Evolutionary conservation across 1,284 basidiomycete genomes (phyloP).

Genomic region (Ceratobasidium sp.): DNA sequence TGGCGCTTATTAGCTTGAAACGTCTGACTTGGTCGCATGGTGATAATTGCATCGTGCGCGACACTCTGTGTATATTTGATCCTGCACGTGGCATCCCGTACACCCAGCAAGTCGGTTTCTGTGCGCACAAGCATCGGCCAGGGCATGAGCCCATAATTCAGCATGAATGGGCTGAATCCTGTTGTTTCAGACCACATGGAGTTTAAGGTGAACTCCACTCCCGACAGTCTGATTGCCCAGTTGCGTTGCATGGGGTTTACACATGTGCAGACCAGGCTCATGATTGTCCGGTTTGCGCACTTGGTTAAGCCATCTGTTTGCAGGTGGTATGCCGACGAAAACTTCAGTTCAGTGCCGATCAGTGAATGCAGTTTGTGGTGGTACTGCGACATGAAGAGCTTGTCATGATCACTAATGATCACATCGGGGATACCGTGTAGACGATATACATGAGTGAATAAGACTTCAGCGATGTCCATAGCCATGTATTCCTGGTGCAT

Average conservation of each 20-base stretch:
- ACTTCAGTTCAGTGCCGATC: background rate
- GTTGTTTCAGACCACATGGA: slow-evolving; percentile 43
- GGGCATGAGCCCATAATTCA: background rate
- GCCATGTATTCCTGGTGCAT: slow-evolving; percentile 10
- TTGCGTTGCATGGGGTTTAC: background rate
- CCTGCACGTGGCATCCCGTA: background rate
- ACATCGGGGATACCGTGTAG: slow-evolving; percentile 5
- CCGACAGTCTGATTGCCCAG: background rate
- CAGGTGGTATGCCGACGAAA: background rate
- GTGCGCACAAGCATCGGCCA: slow-evolving; percentile 3
- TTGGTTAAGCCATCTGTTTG: background rate
- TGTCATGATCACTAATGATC: slow-evolving; percentile 7
- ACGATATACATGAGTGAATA: background rate
- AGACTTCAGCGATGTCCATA: background rate
- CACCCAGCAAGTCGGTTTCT: background rate
- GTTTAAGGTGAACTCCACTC: slow-evolving; percentile 20
- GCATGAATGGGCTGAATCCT: slow-evolving; percentile 47
- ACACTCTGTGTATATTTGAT: slow-evolving; percentile 5
- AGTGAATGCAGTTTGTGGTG: background rate
- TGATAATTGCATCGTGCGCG: slow-evolving; percentile 17
- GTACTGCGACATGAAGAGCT: slow-evolving; percentile 1
- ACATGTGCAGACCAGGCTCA: background rate
- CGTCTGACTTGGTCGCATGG: slow-evolving; percentile 13
- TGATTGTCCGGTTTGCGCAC: background rate
- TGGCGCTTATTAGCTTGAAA: background rate